phyloP scores from a whole-genome alignment of 2,329 filamentous ascomycete species.

The Sporothrix brasiliensis region DNA sequence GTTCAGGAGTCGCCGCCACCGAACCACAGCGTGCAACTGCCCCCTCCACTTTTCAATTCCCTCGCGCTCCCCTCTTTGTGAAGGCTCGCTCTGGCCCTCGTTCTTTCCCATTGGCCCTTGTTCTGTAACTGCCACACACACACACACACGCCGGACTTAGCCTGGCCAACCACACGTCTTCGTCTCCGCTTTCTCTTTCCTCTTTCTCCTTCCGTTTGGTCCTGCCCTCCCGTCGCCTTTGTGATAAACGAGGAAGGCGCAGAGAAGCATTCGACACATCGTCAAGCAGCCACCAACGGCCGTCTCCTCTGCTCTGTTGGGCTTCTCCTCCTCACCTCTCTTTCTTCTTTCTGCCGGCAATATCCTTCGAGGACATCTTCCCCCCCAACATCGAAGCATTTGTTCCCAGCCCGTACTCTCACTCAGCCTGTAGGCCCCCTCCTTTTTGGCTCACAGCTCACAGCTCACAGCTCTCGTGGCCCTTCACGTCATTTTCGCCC shows the following conservation, averaged over 20 bases:
- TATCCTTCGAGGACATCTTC: background rate
- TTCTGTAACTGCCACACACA: too few species aligned
- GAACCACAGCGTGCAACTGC: constrained; percentile 4
- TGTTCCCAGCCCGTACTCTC: background rate
- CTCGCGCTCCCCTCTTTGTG: background rate
- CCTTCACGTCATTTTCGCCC: background rate
- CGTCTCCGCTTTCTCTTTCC: constrained; percentile 8
- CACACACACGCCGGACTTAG: too few species aligned
- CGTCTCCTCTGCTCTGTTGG: background rate
- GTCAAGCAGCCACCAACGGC: background rate
- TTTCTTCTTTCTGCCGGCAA: background rate
- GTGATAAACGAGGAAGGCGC: constrained; percentile 1
- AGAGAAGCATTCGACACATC: background rate
- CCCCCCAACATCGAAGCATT: background rate
- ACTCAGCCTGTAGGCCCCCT: background rate
- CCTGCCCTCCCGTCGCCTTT: background rate
- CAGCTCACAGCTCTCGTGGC: background rate
- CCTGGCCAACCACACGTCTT: background rate
- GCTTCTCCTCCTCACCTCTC: background rate
- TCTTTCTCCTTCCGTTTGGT: background rate
- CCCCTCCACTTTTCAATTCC: constrained; percentile 3
- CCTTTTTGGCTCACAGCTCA: constrained; percentile 1
- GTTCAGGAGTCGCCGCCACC: background rate
- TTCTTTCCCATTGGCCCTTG: background rate
- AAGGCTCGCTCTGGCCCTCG: background rate